Evolutionary conservation across 1,284 basidiomycete genomes (phyloP), one percentile per base, ranked within the genome.

Genomic region (Apiotrichum gracile): DNA sequence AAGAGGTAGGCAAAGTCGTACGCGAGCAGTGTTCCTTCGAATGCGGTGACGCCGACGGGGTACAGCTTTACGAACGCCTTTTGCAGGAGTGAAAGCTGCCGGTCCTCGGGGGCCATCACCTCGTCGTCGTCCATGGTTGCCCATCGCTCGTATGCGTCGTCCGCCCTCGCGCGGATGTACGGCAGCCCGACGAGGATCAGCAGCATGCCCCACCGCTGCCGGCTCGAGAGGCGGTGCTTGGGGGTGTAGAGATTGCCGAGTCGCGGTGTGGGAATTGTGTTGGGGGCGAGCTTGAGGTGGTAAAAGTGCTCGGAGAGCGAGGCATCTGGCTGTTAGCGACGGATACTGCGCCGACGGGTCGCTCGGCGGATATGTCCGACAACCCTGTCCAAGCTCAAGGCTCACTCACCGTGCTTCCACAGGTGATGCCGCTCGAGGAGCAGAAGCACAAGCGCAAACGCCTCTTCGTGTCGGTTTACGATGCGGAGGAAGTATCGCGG

Each of bases 381-480:
- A 7, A 2, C 3, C 33, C 4, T 19, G 19, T 21, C 26, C 34
- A n/a, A 1, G 19, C 21, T 1, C 57, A 61, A n/a, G 1, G 19
- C 21, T 1, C 57, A 61, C 69, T 49, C 51, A 88, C 93, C 86
- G 73, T 86, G 84, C 71, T 81, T 86, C 62, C 81, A 82, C 49
- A 99, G 83, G 73, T 97, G 96, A 76, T 97, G 86, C 25, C 85
- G 79, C 76, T 99, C 96, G 5, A 98, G 84, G 51, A 91, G 80
- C 39, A 91, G 77, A 84, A 98, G 91, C 51, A 96, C 78, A 16
- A 84, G 58, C 0, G 91, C 88, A 68, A 96, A 98, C 67, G 97
- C 87, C 73, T 97, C 94, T 72, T 99, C 96, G 78, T 97, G 94
- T 37, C 84, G 79, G 73, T 98, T 97, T 14, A 97, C 90, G 49